phyloP scores from a whole-genome alignment of 345 rosid genomes.

The Adansonia digitata region DNA sequence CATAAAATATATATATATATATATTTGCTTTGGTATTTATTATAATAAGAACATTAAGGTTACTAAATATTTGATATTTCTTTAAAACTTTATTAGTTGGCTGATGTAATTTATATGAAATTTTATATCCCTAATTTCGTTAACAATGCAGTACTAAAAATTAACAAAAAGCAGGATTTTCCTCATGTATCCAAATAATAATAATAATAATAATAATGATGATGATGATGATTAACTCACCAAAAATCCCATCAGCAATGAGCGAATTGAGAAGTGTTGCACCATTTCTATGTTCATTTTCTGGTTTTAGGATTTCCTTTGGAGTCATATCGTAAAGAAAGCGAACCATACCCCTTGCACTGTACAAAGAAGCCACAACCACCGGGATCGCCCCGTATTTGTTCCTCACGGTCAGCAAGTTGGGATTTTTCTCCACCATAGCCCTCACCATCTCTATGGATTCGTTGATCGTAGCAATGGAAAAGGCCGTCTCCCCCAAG shows the following conservation, averaged over 20 bases:
- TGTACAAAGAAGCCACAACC: slow-evolving; percentile 18
- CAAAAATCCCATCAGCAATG: slow-evolving; percentile 15
- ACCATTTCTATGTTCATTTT: slow-evolving; percentile 13
- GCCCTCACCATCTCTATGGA: background rate
- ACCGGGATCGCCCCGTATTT: slow-evolving; percentile 6
- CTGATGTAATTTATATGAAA: background rate
- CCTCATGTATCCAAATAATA: background rate
- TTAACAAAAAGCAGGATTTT: background rate
- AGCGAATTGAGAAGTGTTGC: slow-evolving; percentile 19
- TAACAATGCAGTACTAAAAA: background rate
- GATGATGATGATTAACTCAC: too few relatives aligned
- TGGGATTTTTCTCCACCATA: background rate
- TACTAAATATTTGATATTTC: too few relatives aligned
- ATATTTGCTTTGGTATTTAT: too few relatives aligned
- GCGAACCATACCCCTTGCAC: slow-evolving; percentile 9
- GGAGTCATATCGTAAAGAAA: background rate
- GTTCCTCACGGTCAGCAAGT: slow-evolving; percentile 2
- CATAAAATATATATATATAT: too few relatives aligned
- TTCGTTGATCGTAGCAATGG: slow-evolving; percentile 16
- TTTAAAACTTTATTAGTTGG: too few relatives aligned
- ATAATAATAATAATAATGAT: background rate
- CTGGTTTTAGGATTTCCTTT: background rate
- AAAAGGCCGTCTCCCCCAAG: slow-evolving; percentile 18
- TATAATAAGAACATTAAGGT: too few relatives aligned
- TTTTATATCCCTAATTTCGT: too few relatives aligned